Percentiles rank a stretch among this genome's conserved stretches.
Conservation (phyloP, 73 alveolate species). For the Tetrahymena malaccensis region DNA sequence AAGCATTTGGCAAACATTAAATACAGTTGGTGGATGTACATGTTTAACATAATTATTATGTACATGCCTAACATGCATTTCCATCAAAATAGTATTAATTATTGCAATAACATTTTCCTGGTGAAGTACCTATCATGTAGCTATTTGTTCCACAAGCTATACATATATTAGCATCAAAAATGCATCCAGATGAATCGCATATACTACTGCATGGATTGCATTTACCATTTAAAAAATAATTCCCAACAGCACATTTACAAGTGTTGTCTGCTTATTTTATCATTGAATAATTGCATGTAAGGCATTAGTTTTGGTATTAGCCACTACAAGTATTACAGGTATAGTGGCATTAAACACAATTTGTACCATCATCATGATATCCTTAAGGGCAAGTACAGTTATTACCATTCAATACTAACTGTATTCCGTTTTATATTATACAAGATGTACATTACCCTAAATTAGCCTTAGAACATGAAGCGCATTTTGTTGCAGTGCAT, state of each 20-base stretch:
- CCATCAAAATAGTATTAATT: neutral
- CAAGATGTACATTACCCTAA: neutral
- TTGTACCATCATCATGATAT: neutral
- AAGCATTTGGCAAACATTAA: neutral
- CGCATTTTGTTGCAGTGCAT: neutral
- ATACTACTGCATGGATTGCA: neutral
- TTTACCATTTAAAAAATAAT: neutral
- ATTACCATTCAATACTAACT: neutral
- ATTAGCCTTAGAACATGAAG: neutral
- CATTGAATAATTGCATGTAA: neutral
- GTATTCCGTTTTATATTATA: neutral
- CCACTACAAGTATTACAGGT: neutral
- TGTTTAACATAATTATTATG: neutral
- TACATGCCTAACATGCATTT: neutral
- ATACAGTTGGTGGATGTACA: neutral
- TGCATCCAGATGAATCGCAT: neutral
- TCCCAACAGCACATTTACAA: neutral
- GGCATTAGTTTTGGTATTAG: neutral
- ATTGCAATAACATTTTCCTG: neutral
- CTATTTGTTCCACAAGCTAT: neutral
- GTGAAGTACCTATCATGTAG: neutral
- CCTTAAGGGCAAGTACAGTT: neutral
- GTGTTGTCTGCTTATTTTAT: neutral
- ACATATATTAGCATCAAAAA: neutral
- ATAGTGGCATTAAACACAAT: neutral